Evolutionary conservation across 306 rosid genomes (phyloP).

Genomic region (Benincasa hispida): DNA sequence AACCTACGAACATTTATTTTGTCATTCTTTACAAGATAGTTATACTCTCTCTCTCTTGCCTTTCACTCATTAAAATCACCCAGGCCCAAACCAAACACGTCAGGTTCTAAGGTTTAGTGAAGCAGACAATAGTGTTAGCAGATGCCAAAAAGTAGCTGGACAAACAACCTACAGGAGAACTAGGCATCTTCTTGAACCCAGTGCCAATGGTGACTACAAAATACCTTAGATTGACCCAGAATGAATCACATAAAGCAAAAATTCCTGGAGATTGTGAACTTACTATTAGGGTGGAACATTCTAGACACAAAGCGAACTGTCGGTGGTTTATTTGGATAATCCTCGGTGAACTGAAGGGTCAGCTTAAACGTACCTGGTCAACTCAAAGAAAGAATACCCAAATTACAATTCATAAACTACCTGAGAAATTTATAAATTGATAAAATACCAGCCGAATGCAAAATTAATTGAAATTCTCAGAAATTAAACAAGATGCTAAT

Average conservation of each 20-base stretch:
- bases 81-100: background rate
- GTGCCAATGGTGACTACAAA: background rate
- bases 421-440: background rate
- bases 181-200: background rate
- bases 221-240: background rate
- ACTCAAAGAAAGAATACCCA: slow-evolving; percentile 10
- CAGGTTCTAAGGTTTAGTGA: background rate
- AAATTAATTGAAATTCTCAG: background rate
- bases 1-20: background rate
- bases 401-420: background rate
- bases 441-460: background rate
- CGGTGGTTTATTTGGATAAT: slow-evolving; percentile 96
- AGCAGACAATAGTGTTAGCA: background rate
- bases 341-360: slow-evolving; percentile 86
- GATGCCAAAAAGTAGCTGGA: background rate
- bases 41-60: background rate
- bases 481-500: background rate
- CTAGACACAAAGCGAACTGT: slow-evolving; percentile 91
- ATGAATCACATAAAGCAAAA: background rate
- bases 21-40: background rate
- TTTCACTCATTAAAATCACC: background rate
- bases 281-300: slow-evolving; percentile 98
- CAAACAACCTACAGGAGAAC: background rate
- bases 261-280: slow-evolving; percentile 16
- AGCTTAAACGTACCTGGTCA: slow-evolving; percentile 83